These are phyloP conservation scores for Ascochyta clinopodiicola DNA, from an alignment of 2,329 filamentous ascomycete species.

Conservation along the genomic window DNA sequence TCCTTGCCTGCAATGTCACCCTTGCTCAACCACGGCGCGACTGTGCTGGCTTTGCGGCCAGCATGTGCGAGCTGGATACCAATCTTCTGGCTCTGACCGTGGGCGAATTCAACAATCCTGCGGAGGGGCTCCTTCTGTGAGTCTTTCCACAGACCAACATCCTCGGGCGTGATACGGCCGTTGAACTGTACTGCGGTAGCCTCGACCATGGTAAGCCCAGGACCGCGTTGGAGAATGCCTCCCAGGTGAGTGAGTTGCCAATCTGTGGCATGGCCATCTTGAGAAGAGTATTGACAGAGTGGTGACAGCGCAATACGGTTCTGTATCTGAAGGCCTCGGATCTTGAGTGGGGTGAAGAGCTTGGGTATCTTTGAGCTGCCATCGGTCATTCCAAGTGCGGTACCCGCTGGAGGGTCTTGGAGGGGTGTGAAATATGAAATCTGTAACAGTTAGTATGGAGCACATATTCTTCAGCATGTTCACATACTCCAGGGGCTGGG, in stretches of 20 bases:
- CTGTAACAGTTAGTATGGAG: conserved; percentile 28
- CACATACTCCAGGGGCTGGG: conserved; percentile 51
- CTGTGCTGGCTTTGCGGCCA: conserved; percentile 67
- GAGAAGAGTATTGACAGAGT: conserved; percentile 68
- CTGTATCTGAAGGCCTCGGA: conserved; percentile 67
- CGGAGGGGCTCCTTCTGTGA: conserved; percentile 76
- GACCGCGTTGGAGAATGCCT: conserved; percentile 77
- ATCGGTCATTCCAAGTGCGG: conserved; percentile 55
- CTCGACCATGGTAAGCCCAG: conserved; percentile 76
- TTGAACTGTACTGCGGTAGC: conserved; percentile 77
- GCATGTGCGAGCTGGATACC: conserved; percentile 85
- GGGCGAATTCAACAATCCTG: conserved; percentile 77
- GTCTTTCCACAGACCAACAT: conserved; percentile 83
- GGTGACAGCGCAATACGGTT: conserved; percentile 66
- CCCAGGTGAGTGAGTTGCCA: conserved; percentile 86
- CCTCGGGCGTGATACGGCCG: conserved; percentile 83
- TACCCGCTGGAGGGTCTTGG: conserved; percentile 56
- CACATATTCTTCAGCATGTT: not conserved
- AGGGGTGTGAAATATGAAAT: conserved; percentile 57
- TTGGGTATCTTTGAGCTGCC: conserved; percentile 62
- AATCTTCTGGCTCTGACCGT: conserved; percentile 77
- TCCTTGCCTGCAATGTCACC: conserved; percentile 63
- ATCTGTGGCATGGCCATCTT: conserved; percentile 75
- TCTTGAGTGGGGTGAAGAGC: conserved; percentile 64
- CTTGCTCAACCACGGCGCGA: conserved; percentile 67